Conservation (phyloP, 148 eudicot species). For the Silene latifolia region DNA sequence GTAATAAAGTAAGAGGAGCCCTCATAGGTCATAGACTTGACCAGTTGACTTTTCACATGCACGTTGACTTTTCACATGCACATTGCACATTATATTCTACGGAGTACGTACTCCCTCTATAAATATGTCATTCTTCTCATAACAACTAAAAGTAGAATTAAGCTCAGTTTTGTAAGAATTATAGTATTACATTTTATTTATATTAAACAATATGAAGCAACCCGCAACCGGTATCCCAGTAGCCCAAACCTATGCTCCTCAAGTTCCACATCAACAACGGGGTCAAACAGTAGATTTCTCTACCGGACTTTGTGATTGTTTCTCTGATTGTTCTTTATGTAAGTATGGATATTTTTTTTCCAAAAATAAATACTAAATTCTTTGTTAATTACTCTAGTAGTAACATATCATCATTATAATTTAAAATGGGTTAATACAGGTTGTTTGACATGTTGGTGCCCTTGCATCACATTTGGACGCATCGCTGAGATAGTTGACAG, state of each 20-base stretch:
- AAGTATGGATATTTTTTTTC: not conserved
- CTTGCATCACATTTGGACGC: slow-evolving; percentile 55
- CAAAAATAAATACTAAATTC: too few relatives aligned
- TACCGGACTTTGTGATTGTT: slow-evolving; percentile 29
- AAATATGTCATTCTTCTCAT: slow-evolving; percentile 7
- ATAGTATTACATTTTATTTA: not conserved
- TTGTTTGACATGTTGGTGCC: slow-evolving; percentile 55
- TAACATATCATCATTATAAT: too few relatives aligned
- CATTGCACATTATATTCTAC: too few relatives aligned
- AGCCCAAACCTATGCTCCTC: not conserved
- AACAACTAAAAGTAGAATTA: not conserved
- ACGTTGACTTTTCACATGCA: too few relatives aligned
- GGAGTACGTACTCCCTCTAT: too few relatives aligned
- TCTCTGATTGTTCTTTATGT: slow-evolving; percentile 23
- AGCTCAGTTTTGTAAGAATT: not conserved
- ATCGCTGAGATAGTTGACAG: slow-evolving; percentile 44
- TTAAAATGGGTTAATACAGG: slow-evolving; percentile 28
- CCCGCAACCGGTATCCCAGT: slow-evolving; percentile 8
- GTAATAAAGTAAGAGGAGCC: too few relatives aligned
- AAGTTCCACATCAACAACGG: not conserved
- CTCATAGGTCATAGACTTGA: too few relatives aligned
- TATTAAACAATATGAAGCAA: slow-evolving; percentile 21
- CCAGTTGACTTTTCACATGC: too few relatives aligned
- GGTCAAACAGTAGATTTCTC: slow-evolving; percentile 13
- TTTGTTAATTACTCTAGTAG: too few relatives aligned